Evolutionary conservation across 371 early-diverging fungal species (phyloP).

Genomic region (Actinomucor elegans): DNA sequence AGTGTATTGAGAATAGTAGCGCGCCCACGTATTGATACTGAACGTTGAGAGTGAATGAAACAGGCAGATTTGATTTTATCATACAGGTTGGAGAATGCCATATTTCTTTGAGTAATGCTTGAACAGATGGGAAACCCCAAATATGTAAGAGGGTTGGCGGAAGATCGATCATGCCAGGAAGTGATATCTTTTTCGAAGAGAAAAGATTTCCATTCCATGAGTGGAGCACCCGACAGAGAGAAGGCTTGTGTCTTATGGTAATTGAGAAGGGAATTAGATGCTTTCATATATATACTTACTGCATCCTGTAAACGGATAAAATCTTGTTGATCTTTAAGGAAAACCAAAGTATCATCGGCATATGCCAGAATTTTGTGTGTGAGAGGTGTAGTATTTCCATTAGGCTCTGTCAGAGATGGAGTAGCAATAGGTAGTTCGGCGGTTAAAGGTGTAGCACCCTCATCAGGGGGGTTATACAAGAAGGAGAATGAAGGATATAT

Average conservation of each 20-base stretch:
- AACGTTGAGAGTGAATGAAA: slow-evolving; percentile 7
- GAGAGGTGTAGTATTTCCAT: too few relatives aligned
- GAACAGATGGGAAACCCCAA: slow-evolving; percentile 8
- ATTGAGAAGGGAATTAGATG: slow-evolving; percentile 10
- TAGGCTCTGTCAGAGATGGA: too few relatives aligned
- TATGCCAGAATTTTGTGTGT: slow-evolving; percentile 14
- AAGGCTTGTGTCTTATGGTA: slow-evolving; percentile 5
- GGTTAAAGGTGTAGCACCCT: too few relatives aligned
- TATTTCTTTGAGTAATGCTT: neutral
- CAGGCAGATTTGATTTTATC: neutral
- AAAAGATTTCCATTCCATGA: neutral
- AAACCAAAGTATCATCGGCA: slow-evolving; percentile 16
- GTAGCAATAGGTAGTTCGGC: too few relatives aligned
- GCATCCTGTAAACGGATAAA: neutral
- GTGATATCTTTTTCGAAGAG: neutral
- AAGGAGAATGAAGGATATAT: neutral
- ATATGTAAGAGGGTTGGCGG: slow-evolving; percentile 1
- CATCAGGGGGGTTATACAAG: too few relatives aligned
- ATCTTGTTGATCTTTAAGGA: neutral
- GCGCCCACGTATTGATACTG: too few relatives aligned
- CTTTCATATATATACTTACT: neutral
- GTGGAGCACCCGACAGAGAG: slow-evolving; percentile 5
- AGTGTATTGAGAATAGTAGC: too few relatives aligned
- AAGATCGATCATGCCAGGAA: slow-evolving; percentile 7
- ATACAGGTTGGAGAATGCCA: neutral